Conservation (phyloP, 768 basidiomycete genomes). For the Leccinum arenicola region DNA sequence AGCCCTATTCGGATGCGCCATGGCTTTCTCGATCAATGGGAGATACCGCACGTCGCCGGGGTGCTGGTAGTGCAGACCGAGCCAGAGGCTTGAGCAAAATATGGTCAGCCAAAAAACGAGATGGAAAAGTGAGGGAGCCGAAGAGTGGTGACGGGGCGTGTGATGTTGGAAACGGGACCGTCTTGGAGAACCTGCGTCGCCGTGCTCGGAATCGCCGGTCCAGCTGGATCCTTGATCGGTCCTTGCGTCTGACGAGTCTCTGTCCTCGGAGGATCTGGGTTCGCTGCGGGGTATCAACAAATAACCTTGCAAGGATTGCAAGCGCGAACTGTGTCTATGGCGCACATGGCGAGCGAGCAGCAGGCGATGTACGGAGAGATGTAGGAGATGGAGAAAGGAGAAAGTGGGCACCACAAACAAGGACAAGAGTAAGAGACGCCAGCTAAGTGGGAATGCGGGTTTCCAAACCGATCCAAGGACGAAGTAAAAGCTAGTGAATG, state of each 20-base stretch:
- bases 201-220: background rate
- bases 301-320: slow-evolving; percentile 6
- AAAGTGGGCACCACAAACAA: slow-evolving; percentile 15
- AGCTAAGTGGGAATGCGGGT: slow-evolving; percentile 18
- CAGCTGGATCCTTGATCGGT: background rate
- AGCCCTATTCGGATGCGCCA: slow-evolving; percentile 6
- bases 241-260: background rate
- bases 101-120: slow-evolving; percentile 8
- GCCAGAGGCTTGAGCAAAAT: background rate
- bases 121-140: background rate
- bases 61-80: slow-evolving; percentile 2
- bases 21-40: slow-evolving; percentile 15
- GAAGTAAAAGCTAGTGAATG: slow-evolving; percentile 12
- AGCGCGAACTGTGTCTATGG: background rate
- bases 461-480: slow-evolving; percentile 9
- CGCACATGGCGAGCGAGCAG: background rate
- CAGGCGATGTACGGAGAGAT: background rate
- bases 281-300: slow-evolving; percentile 11
- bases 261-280: slow-evolving; percentile 3
- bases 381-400: slow-evolving; percentile 7
- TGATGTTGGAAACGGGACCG: background rate
- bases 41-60: slow-evolving; percentile 15
- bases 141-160: background rate
- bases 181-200: background rate
- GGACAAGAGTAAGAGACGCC: slow-evolving; percentile 15